phyloP scores from a whole-genome alignment of 2,329 filamentous ascomycete genomes.

The Ploettnerulaceae sp. region DNA sequence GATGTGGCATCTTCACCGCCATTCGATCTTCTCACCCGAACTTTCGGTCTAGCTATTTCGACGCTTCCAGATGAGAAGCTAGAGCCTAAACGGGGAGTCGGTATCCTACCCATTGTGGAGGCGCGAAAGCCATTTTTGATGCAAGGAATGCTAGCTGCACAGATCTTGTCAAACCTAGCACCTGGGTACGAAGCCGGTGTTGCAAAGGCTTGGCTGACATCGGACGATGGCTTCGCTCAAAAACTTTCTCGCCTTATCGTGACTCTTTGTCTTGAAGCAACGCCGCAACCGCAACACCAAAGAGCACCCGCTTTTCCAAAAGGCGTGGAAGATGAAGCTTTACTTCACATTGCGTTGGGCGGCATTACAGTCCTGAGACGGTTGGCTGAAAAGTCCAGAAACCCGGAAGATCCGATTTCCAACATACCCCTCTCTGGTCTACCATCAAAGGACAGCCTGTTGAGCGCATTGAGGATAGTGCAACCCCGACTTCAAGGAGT shows the following conservation, averaged over 20 bases:
- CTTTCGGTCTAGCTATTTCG: constrained; percentile 82
- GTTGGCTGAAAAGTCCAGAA: constrained; percentile 62
- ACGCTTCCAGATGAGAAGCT: constrained; percentile 66
- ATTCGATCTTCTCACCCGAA: constrained; percentile 76
- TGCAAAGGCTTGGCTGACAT: constrained; percentile 75
- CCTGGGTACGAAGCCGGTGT: constrained; percentile 67
- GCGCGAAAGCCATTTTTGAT: constrained; percentile 83
- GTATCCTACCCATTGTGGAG: constrained; percentile 65
- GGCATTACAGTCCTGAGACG: constrained; percentile 64
- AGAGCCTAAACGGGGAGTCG: constrained; percentile 49
- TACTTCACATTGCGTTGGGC: constrained; percentile 55
- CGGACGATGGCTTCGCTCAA: constrained; percentile 76
- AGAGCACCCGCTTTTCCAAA: constrained; percentile 28
- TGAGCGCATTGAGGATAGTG: constrained; percentile 62
- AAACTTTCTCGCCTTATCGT: constrained; percentile 73
- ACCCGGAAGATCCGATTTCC: constrained; percentile 45
- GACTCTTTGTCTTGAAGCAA: constrained; percentile 52
- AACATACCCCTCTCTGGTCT: constrained; percentile 57
- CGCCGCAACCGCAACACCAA: constrained; percentile 48
- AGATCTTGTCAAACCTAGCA: constrained; percentile 75
- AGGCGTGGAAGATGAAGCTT: constrained; percentile 34
- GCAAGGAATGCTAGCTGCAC: constrained; percentile 85
- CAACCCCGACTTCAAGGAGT: constrained; percentile 59
- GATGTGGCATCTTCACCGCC: constrained; percentile 61
- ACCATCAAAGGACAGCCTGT: constrained; percentile 61